Evolutionary conservation across 23 red algal species (phyloP), one percentile per base, ranked within the genome.

Genomic region (Cyanidiococcus yangmingshanensis): DNA sequence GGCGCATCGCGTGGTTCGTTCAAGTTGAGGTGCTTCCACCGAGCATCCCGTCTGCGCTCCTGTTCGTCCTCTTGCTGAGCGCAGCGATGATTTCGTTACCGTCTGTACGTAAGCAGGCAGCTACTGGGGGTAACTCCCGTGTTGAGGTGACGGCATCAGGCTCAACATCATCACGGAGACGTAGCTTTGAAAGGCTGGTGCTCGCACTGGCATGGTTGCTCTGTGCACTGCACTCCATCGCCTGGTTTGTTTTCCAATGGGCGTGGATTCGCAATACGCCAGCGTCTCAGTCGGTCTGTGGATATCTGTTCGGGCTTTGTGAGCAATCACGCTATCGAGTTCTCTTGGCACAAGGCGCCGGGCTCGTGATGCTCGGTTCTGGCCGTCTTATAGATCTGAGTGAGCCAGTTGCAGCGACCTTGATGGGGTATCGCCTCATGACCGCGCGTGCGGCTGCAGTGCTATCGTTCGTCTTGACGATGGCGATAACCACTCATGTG

Each of bases 161-260:
- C 12, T 21, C 45, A 21, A 7, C 12, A 15, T 7, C 12, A 15
- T 7, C 21, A 7, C 12, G 12, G 7, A 54, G 45, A 21, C 45
- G 45, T 54, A 7, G 45, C 45, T 21, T 54, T 7, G 12, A 54
- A 21, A 21, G 12, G 7, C 12, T 54, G 45, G 45, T 54, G 45
- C 45, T 54, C 45, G 21, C 45, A 54, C 7, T 21, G 21, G 45
- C 45, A 7, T 21, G 7, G 7, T 7, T 54, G 7, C 45, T 54
- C 21, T 54, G 45, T 54, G 45, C 45, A 21, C 45, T 54, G 12
- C 45, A 71, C 32, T 7, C 63, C 12, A 30, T 71, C 16, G 63
- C 63, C 16, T 3, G 21, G 7, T 71, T 71, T 29, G 63, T 71
- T 12, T 71, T 71, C 27, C 63, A 71, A 29, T 71, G 63, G 63